Evolutionary conservation across 805 yeast species (phyloP).

Genomic region (Suhomyces sp.): DNA sequence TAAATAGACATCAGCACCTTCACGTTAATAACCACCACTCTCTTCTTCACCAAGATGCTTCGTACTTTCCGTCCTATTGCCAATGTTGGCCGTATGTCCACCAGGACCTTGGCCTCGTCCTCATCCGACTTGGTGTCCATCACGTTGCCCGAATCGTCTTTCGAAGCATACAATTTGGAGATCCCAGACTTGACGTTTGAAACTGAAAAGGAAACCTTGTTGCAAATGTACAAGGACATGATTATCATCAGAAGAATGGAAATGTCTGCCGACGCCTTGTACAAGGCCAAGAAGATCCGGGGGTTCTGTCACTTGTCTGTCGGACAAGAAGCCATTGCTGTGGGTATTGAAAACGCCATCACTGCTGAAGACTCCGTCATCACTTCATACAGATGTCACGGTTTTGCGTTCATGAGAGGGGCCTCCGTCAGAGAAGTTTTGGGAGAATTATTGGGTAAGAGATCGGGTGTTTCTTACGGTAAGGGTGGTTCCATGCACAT

Average conservation of each 20-base stretch:
- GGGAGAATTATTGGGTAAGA: conserved; percentile 96
- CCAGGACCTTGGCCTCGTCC: conserved; percentile 38
- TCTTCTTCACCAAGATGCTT: conserved; percentile 15
- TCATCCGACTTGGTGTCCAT: conserved; percentile 44
- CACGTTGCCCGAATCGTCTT: conserved; percentile 75
- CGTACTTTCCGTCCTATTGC: conserved; percentile 18
- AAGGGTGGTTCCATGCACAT: conserved; percentile 99
- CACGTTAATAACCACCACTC: too few species aligned
- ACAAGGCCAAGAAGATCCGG: conserved; percentile 97
- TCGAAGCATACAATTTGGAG: conserved; percentile 79
- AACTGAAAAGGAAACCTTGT: conserved; percentile 74
- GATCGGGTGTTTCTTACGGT: conserved; percentile 93
- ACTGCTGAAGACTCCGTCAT: conserved; percentile 82
- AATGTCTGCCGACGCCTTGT: conserved; percentile 97
- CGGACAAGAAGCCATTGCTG: conserved; percentile 99
- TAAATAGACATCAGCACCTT: too few species aligned
- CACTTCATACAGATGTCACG: conserved; percentile 98
- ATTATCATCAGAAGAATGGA: conserved; percentile 93
- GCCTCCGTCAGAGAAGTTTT: conserved; percentile 84
- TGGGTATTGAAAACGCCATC: conserved; percentile 95
- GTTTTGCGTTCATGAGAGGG: conserved; percentile 96
- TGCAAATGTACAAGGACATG: conserved; percentile 97
- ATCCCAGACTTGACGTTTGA: conserved; percentile 68
- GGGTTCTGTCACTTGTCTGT: conserved; percentile 98
- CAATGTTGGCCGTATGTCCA: conserved; percentile 18